Evolutionary conservation across 768 basidiomycete species (phyloP), one percentile per base, ranked within the genome.

Genomic region (Heimioporus sp.): DNA sequence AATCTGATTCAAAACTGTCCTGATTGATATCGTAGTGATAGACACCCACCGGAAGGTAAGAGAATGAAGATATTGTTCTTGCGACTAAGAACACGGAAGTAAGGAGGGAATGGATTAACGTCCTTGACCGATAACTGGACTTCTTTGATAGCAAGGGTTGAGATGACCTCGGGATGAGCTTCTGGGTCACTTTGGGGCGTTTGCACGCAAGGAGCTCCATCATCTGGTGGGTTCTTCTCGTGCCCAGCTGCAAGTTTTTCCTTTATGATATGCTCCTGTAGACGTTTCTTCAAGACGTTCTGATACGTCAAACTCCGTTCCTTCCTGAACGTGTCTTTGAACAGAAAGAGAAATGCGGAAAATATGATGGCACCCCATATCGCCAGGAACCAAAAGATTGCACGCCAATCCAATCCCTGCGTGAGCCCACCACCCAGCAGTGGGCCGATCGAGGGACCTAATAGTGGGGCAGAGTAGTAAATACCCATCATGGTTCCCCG

Each of bases 221-320:
- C 24, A 2, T 49, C 53, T 2, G 59, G 43, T 0, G 10, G 28
- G 4, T 43, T 51, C 49, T 58, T 57, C 24, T 61, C 49, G 24
- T 28, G 24, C 24, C 24, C 24, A 6, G 24, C 6, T 28, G 24
- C 24, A 28, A 1, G 24, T 17, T 65, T 16, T 35, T 35, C 13
- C 7, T 35, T 16, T 4, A 35, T n/a, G 43, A 53, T 55, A 28
- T 49, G 58, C 16, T 64, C 66, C n/a, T 65, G 68, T 11, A 72
- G 44, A 6, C 73, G 74, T 32, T 71, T 71, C 55, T 75, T 78
- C 44, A 90, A 65, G 0, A 85, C 80, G 10, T 76, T 76, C 62
- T 92, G 90, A 65, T 95, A 96, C 1, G 82, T 76, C 15, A 87
- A 68, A 51, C 92, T 94, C 36, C 94, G 83, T 60, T 95, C 90